Evolutionary conservation across 108 stramenopile species (phyloP), one percentile per base, ranked within the genome.

Genomic region (Conticribra guillardii): DNA sequence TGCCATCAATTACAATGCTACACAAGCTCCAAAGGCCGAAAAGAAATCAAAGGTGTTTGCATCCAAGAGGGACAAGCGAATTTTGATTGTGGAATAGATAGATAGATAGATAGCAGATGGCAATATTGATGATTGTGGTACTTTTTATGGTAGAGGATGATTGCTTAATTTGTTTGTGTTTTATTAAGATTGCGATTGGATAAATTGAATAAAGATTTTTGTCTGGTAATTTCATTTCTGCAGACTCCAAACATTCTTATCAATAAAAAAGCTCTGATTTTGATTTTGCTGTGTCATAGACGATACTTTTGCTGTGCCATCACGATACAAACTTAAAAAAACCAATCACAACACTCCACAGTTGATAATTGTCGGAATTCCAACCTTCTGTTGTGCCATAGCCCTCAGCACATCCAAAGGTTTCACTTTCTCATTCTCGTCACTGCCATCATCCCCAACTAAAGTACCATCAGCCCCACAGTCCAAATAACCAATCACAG

Each of bases 351-450:
- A 23, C n/a, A 69, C 64, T 27, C 88, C 88, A 49, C 84, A 68
- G 27, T 41, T 62, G 14, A 76, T 54, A 26, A 89, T 76, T 33
- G 47, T 89, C 31, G 89, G 89, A 3, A 82, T 82, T 64, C 89
- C 89, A 61, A 64, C 51, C 41, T 67, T 74, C 56, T 89, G 89
- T 61, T 79, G 66, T 19, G 86, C 86, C 86, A 89, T 87, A 9
- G 63, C 64, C 27, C 76, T 70, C 14, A 89, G 67, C 2, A 78
- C 81, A 11, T 85, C 82, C 54, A 76, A 34, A 11, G 59, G 65
- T 54, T 16, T 7, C 4, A 53, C 53, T 21, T 29, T 34, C 52
- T 53, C 53, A 54, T 44, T 44, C 0, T 22, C 49, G 27, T 50
- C 55, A 29, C 37, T 37, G 3, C 30, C 48, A 0, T 23, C 32